Percentiles rank a stretch among this genome's conserved stretches.
These are phyloP conservation scores for Aspergillus costaricaensis DNA, from an alignment of 2,329 filamentous ascomycete genomes.

Conservation along the genomic window DNA sequence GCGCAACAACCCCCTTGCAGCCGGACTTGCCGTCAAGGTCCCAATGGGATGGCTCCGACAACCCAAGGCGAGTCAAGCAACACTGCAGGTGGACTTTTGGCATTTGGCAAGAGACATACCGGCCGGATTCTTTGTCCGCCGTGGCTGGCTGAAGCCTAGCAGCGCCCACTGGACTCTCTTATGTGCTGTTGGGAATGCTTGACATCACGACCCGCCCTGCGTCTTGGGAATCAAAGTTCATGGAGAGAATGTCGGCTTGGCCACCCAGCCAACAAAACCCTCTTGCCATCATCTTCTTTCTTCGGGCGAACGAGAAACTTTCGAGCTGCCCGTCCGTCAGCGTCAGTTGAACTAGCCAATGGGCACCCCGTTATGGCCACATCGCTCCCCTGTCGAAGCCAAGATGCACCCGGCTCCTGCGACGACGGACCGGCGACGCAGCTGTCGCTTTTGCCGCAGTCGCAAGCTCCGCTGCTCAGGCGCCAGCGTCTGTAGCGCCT, in stretches of 20 bases:
- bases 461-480: neutral
- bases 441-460: slow-evolving; percentile 3
- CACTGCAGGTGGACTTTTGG: too few relatives aligned
- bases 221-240: too few relatives aligned
- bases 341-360: neutral
- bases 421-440: slow-evolving; percentile 2
- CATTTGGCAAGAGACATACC: neutral
- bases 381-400: neutral
- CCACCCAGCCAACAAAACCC: neutral
- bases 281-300: neutral
- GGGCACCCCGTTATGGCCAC: neutral
- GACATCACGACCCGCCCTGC: neutral
- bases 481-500: neutral
- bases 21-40: neutral
- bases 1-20: neutral
- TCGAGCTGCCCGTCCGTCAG: neutral
- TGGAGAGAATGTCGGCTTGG: neutral
- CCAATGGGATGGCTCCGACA: neutral
- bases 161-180: neutral
- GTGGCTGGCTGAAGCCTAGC: neutral
- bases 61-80: too few relatives aligned
- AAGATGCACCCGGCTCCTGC: neutral
- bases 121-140: neutral
- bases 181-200: neutral
- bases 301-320: too few relatives aligned